Base-by-base conservation (phyloP, 2,329 filamentous ascomycete genomes). In the Hansfordia pulvinata region DNA sequence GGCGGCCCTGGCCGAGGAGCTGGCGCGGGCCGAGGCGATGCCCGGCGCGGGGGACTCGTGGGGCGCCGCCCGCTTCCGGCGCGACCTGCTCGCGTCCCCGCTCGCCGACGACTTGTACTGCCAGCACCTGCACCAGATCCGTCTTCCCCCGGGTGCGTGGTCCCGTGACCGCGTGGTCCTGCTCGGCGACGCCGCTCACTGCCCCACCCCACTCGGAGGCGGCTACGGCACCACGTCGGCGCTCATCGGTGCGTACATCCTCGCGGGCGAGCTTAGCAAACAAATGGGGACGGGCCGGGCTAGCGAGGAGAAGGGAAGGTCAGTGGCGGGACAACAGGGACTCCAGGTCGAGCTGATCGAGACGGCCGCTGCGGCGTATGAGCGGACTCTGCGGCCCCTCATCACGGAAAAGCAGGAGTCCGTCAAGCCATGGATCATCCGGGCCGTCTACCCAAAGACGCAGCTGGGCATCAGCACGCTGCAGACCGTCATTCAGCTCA, bases 241-340 rank as follows among this genome's bases (percentile, higher is more conserved):
- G 3, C 33, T 69, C 13, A 39, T 55, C 2, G 56, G 56, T 2
- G 65, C 61, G 2, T 67, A 68, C 35, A 46, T 63, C 0, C 50
- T 71, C 2, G 64, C 64, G 1, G 60, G 62, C 3, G 58, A 59
- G 24, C 43, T 64, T n/a, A n/a, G n/a, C n/a, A n/a, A n/a, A n/a
- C n/a, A n/a, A n/a, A n/a, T n/a, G n/a, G n/a, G n/a, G n/a, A n/a
- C n/a, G n/a, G n/a, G n/a, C n/a, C n/a, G n/a, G n/a, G n/a, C n/a
- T n/a, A n/a, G n/a, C n/a, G n/a, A n/a, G n/a, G n/a, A n/a, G n/a
- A n/a, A n/a, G n/a, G n/a, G n/a, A n/a, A n/a, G n/a, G n/a, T n/a
- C n/a, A n/a, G n/a, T n/a, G n/a, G n/a, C n/a, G n/a, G n/a, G n/a
- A n/a, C n/a, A n/a, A n/a, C n/a, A n/a, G n/a, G n/a, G n/a, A n/a